Conservation (phyloP, 2,329 filamentous ascomycete species). For the Zasmidium cellare region DNA sequence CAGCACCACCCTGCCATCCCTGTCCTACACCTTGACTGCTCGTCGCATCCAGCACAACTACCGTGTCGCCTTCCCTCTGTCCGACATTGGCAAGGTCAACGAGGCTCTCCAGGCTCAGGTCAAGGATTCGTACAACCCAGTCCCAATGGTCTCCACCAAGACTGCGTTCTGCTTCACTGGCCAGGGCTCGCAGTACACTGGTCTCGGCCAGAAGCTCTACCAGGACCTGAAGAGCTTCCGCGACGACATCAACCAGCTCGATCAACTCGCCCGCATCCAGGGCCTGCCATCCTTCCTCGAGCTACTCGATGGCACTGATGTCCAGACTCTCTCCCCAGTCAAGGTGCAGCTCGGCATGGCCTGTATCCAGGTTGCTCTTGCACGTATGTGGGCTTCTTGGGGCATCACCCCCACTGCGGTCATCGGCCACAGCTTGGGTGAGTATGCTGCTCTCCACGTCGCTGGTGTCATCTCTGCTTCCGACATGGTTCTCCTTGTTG, state of each 20-base stretch:
- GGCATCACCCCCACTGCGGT: conserved; percentile 55
- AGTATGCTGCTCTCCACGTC: conserved; percentile 71
- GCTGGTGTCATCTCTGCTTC: conserved; percentile 70
- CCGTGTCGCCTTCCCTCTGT: conserved; percentile 49
- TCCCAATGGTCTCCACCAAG: conserved; percentile 55
- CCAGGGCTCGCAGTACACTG: conserved; percentile 55
- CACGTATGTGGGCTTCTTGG: conserved; percentile 56
- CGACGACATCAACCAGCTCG: conserved; percentile 51
- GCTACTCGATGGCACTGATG: conserved; percentile 50
- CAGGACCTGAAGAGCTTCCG: conserved; percentile 50
- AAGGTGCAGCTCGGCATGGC: conserved; percentile 56
- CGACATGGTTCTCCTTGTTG: conserved; percentile 72
- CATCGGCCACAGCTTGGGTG: conserved; percentile 64
- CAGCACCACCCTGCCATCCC: conserved; percentile 46
- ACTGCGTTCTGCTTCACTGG: conserved; percentile 55
- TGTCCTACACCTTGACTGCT: conserved; percentile 55
- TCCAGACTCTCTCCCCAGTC: conserved; percentile 51
- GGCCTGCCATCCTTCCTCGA: conserved; percentile 51
- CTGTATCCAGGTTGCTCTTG: conserved; percentile 54
- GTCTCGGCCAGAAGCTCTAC: conserved; percentile 52
- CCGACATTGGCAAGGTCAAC: conserved; percentile 48
- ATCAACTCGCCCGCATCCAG: conserved; percentile 48
- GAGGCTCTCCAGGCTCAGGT: conserved; percentile 48
- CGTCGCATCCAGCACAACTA: conserved; percentile 57
- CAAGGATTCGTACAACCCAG: conserved; percentile 52